A percentile compares a stretch with the other conserved stretches of the same genome.
Conservation (phyloP, 1,284 basidiomycete species). For the Cryptococcus sp. region DNA sequence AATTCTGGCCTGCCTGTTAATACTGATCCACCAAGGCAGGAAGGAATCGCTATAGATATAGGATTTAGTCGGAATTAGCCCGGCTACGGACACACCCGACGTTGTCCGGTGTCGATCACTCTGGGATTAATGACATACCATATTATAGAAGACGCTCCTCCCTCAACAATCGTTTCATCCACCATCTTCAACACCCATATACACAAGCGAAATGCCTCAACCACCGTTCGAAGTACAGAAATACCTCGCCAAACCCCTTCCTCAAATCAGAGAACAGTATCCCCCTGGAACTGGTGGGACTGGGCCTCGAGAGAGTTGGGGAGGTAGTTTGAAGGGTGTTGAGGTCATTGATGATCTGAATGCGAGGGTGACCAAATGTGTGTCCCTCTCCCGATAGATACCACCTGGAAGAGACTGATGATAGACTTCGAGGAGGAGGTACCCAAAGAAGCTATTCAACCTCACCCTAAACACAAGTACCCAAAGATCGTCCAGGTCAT, state of each 20-base stretch:
- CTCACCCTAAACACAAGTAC: conserved; percentile 46
- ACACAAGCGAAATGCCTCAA: conserved; percentile 41
- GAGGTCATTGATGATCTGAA: conserved; percentile 42
- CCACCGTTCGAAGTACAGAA: conserved; percentile 44
- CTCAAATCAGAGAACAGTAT: conserved; percentile 39
- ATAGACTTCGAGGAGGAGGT: conserved; percentile 12
- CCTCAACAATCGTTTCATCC: too few relatives aligned
- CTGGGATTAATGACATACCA: too few relatives aligned
- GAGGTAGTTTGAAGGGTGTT: conserved; percentile 40
- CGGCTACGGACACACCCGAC: too few relatives aligned
- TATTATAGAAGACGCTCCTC: too few relatives aligned
- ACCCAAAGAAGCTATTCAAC: conserved; percentile 32
- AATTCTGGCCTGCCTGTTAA: too few relatives aligned
- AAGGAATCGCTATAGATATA: too few relatives aligned
- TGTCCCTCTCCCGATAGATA: conserved; percentile 21
- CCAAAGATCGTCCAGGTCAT: conserved; percentile 43
- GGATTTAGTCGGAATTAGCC: too few relatives aligned
- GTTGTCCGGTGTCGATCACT: too few relatives aligned
- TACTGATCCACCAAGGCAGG: too few relatives aligned
- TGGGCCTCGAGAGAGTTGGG: conserved; percentile 39
- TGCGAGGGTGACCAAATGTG: conserved; percentile 38
- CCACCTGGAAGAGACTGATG: background rate
- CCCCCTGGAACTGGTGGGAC: conserved; percentile 48
- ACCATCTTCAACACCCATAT: background rate
- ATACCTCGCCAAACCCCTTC: conserved; percentile 41